Conservation (phyloP, 176 grass and related monocot species). For the Thalia dealbata region DNA sequence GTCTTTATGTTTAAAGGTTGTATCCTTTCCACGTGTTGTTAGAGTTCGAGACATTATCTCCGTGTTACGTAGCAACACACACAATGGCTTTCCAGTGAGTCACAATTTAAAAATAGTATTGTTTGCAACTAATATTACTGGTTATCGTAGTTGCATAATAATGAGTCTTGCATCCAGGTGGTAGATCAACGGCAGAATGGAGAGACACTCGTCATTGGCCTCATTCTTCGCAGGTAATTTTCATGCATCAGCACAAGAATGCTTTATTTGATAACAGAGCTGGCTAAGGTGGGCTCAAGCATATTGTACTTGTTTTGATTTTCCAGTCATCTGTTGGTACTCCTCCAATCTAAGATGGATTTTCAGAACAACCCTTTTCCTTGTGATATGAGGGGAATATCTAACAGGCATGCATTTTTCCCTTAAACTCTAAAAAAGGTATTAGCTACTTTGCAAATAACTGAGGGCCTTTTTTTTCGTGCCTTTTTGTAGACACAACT, state of each 20-base stretch:
- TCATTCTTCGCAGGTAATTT: conserved; percentile 88
- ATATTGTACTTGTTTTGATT: conserved; percentile 20
- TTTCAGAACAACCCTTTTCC: conserved; percentile 95
- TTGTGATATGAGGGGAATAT: conserved; percentile 65
- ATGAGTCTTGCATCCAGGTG: conserved; percentile 38
- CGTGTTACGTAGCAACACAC: conserved; percentile 63
- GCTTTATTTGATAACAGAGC: not conserved
- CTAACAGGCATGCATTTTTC: conserved; percentile 55
- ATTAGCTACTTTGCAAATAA: conserved; percentile 7
- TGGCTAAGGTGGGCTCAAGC: conserved; percentile 2
- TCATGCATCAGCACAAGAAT: not conserved
- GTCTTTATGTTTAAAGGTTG: conserved; percentile 47
- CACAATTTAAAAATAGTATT: not conserved
- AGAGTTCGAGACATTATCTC: conserved; percentile 66
- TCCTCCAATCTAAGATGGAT: conserved; percentile 92
- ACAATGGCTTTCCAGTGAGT: conserved; percentile 97
- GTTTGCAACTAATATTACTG: not conserved
- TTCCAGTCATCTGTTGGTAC: conserved; percentile 85
- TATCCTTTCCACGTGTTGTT: conserved; percentile 59
- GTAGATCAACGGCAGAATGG: conserved; percentile 74
- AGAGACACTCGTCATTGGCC: conserved; percentile 81
- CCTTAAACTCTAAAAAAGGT: conserved; percentile 10
- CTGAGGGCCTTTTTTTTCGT: conserved; percentile 20
- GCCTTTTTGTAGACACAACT: conserved; percentile 56
- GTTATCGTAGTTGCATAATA: not conserved